These are phyloP conservation scores for Camillea tinctor DNA, from an alignment of 2,329 filamentous ascomycete genomes.

Conservation along the genomic window DNA sequence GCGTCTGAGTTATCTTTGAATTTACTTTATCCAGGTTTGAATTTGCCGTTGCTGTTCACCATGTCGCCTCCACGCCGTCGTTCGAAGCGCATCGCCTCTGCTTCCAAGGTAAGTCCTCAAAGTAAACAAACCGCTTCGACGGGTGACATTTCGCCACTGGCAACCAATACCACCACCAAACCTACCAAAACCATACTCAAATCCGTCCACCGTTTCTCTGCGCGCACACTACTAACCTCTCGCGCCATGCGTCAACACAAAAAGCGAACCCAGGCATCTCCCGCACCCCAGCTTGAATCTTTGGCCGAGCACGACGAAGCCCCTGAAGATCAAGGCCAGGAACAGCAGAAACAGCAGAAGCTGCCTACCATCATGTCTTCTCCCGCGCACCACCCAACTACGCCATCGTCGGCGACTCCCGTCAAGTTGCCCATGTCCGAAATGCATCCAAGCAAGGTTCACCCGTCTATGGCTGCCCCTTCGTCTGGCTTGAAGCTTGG, in stretches of 20 bases:
- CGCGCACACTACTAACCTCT: constrained; percentile 4
- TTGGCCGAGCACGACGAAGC: constrained; percentile 45
- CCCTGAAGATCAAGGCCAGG: constrained; percentile 24
- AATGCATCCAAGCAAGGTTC: constrained; percentile 88
- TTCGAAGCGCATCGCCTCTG: constrained; percentile 43
- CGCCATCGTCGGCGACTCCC: constrained; percentile 64
- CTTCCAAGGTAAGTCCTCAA: constrained; percentile 35
- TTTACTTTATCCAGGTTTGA: constrained; percentile 2
- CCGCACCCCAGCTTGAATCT: constrained; percentile 36
- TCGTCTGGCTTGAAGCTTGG: constrained; percentile 81
- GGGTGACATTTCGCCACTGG: not conserved
- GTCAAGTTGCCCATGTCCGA: constrained; percentile 72
- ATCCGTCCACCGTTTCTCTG: constrained; percentile 3
- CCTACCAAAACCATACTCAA: not conserved
- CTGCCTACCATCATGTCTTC: constrained; percentile 36
- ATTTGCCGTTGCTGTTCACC: constrained; percentile 15
- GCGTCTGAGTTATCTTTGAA: constrained; percentile 4
- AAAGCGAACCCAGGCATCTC: constrained; percentile 24
- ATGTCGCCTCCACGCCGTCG: constrained; percentile 38
- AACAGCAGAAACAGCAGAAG: constrained; percentile 28
- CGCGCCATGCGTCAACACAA: not conserved
- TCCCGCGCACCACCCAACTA: constrained; percentile 39
- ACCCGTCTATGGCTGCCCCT: constrained; percentile 71
- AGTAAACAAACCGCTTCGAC: constrained; percentile 12
- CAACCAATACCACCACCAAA: constrained; percentile 8